Evolutionary conservation across 2,329 filamentous ascomycete species (phyloP).

Genomic region (Drechslera avenae): DNA sequence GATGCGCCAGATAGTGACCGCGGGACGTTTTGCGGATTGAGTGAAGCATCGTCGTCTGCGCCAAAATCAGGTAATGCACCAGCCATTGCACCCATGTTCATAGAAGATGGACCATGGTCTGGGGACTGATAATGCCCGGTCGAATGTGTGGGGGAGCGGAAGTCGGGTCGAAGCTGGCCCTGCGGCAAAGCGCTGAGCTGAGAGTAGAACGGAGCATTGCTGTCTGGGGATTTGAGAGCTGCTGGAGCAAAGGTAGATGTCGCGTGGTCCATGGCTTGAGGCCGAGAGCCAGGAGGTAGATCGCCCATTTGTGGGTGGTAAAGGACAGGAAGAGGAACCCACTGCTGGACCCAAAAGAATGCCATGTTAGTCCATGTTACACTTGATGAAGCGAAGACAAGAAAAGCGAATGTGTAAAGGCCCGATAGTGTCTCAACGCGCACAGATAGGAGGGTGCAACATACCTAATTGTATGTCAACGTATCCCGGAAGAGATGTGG

Average conservation of each 20-base stretch:
- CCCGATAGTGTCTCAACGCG: conserved; percentile 12
- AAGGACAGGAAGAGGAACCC: conserved; percentile 49
- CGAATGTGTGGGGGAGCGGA: conserved; percentile 34
- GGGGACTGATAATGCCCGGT: conserved; percentile 32
- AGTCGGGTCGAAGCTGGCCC: conserved; percentile 35
- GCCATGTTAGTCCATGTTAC: conserved; percentile 50
- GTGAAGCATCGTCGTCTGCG: conserved; percentile 23
- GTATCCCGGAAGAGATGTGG: conserved; percentile 32
- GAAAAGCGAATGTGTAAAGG: conserved; percentile 28
- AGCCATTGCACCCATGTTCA: conserved; percentile 47
- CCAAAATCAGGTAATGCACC: conserved; percentile 46
- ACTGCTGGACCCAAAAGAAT: conserved; percentile 51
- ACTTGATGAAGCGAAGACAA: conserved; percentile 20
- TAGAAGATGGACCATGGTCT: conserved; percentile 31
- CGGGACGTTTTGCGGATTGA: conserved; percentile 32
- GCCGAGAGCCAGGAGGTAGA: conserved; percentile 38
- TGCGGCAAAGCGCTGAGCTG: conserved; percentile 44
- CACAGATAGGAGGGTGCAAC: conserved; percentile 29
- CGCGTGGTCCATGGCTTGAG: conserved; percentile 38
- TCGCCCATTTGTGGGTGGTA: conserved; percentile 50
- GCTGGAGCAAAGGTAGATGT: conserved; percentile 33
- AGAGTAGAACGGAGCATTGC: conserved; percentile 44
- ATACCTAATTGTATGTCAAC: conserved; percentile 45
- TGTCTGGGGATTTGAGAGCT: conserved; percentile 28
- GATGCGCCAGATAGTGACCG: conserved; percentile 46